Conservation (phyloP, 768 basidiomycete genomes). For the Filobasidium wieringae region DNA sequence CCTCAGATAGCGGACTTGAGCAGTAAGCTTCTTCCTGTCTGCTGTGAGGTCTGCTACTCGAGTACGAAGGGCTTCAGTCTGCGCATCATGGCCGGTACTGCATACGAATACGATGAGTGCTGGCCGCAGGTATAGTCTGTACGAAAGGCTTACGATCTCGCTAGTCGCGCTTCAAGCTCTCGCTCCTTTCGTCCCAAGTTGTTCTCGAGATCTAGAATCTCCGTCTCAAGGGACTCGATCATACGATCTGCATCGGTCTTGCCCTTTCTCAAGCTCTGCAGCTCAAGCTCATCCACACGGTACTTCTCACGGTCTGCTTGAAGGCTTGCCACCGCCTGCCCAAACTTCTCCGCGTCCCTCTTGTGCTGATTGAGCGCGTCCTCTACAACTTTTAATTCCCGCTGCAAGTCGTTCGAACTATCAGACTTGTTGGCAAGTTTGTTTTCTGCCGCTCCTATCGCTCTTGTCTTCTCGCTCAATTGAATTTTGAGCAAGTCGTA, state of each 20-base stretch:
- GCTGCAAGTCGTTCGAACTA: background rate
- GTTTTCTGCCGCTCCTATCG: background rate
- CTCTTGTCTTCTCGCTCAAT: background rate
- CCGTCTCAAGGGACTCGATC: conserved; percentile 1
- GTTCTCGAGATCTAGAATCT: background rate
- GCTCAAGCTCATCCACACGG: background rate
- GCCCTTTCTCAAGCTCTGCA: background rate
- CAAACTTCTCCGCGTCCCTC: conserved; percentile 9
- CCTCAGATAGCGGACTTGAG: conserved; percentile 84
- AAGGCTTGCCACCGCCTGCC: background rate
- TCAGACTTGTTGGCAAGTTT: background rate
- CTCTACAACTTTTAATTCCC: conserved; percentile 4
- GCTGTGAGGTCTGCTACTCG: background rate
- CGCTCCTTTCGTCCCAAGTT: background rate
- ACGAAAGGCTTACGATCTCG: background rate
- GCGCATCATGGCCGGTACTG: background rate
- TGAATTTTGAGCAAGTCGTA: conserved; percentile 6
- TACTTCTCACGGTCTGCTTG: background rate
- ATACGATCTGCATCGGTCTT: background rate
- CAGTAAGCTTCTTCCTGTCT: conserved; percentile 80
- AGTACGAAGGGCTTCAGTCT: background rate
- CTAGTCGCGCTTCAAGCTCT: background rate
- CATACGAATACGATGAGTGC: background rate
- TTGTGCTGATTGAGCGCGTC: conserved; percentile 4
- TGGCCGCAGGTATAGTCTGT: background rate